Evolutionary conservation across 139 green algal species (phyloP).

Genomic region (Raphidocelis subcapitata): DNA sequence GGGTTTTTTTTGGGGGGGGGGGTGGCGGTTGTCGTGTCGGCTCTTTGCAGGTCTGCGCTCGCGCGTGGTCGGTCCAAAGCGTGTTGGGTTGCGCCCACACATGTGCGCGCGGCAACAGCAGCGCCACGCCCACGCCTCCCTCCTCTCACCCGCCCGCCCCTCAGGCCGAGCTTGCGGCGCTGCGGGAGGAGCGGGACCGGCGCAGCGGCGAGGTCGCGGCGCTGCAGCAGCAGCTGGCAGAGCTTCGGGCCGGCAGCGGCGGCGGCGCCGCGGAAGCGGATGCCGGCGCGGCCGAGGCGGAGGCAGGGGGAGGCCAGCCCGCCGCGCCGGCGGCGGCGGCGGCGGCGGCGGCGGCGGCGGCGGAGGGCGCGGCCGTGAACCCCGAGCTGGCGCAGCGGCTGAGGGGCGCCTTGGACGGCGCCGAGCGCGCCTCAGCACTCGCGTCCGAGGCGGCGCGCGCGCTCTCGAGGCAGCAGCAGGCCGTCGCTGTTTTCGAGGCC

Average conservation of each 20-base stretch:
- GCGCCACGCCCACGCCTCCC: too few relatives aligned
- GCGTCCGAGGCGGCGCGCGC: too few relatives aligned
- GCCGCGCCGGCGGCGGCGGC: background rate
- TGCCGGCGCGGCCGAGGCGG: background rate
- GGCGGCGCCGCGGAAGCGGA: background rate
- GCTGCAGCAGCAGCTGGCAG: too few relatives aligned
- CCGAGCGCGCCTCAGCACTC: background rate
- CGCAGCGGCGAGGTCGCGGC: too few relatives aligned
- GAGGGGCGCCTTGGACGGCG: too few relatives aligned
- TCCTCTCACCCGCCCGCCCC: too few relatives aligned
- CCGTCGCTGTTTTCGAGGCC: background rate
- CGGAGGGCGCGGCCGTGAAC: background rate
- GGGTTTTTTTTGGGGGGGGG: too few relatives aligned
- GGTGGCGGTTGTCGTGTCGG: too few relatives aligned
- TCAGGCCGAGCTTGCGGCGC: background rate
- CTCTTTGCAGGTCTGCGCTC: too few relatives aligned
- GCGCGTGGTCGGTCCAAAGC: too few relatives aligned
- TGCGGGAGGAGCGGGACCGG: conserved; percentile 4
- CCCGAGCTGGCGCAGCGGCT: background rate
- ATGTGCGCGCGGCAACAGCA: too few relatives aligned
- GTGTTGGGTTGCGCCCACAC: too few relatives aligned
- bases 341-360: conserved; percentile 9
- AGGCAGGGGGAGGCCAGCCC: background rate
- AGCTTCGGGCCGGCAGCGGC: background rate
- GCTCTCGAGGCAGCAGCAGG: background rate